phyloP scores from a whole-genome alignment of 441 rosid genomes.

The Syzygium syzygioides region DNA sequence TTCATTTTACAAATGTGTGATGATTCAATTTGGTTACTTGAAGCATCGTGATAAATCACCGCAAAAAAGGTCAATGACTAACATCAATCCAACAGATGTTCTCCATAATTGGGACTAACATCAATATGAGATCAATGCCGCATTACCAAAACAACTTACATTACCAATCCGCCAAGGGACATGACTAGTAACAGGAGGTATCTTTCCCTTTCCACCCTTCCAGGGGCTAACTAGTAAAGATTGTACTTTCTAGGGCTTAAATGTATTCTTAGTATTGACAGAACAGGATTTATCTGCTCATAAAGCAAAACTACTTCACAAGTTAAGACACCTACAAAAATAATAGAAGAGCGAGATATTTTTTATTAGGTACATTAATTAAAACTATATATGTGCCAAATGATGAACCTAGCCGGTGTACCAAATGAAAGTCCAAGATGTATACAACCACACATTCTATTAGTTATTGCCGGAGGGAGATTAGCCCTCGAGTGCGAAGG shows the following conservation, averaged over 20 bases:
- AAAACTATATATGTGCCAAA: background rate
- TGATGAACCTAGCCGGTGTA: background rate
- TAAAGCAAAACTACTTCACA: background rate
- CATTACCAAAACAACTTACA: background rate
- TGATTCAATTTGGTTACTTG: background rate
- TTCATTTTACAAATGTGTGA: accelerated
- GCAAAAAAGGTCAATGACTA: background rate
- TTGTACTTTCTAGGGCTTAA: background rate
- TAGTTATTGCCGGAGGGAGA: background rate
- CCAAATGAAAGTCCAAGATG: accelerated
- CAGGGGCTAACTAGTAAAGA: background rate
- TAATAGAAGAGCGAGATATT: background rate
- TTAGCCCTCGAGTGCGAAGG: background rate
- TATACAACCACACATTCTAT: background rate
- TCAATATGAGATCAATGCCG: background rate
- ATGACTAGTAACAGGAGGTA: no score
- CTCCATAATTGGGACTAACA: background rate
- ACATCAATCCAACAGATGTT: background rate
- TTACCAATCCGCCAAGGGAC: background rate
- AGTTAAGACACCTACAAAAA: background rate
- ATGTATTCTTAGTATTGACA: background rate
- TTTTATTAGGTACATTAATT: accelerated
- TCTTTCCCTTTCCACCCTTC: background rate
- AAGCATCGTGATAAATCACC: background rate
- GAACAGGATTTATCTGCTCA: background rate